phyloP scores from a whole-genome alignment of 2,329 filamentous ascomycete genomes.

The Berkeleyomyces basicola region DNA sequence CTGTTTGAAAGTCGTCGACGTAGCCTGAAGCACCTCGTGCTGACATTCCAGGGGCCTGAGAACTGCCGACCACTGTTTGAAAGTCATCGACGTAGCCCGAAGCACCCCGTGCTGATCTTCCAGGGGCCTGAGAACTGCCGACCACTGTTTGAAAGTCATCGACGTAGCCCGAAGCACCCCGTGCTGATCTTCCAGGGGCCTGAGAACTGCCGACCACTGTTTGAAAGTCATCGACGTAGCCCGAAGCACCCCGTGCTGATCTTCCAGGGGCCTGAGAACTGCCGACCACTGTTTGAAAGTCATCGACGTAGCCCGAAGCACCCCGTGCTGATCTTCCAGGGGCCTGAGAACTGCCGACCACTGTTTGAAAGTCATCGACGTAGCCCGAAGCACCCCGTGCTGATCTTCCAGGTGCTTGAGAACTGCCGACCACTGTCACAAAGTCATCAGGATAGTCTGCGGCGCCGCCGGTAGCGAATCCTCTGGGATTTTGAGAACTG shows the following conservation, averaged over 20 bases:
- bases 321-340: no score
- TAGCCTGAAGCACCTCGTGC: no score
- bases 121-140: background rate
- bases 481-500: background rate
- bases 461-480: no score
- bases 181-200: no score
- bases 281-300: no score
- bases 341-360: no score
- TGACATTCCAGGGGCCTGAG: no score
- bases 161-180: background rate
- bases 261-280: no score
- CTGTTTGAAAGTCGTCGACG: no score
- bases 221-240: background rate
- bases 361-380: background rate
- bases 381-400: background rate
- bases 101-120: background rate
- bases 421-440: background rate
- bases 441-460: background rate
- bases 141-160: background rate
- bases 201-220: background rate
- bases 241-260: background rate
- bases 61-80: no score
- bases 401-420: background rate
- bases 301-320: no score
- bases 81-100: background rate